phyloP scores from a whole-genome alignment of 108 stramenopile species.

The Skeletonema grethae region DNA sequence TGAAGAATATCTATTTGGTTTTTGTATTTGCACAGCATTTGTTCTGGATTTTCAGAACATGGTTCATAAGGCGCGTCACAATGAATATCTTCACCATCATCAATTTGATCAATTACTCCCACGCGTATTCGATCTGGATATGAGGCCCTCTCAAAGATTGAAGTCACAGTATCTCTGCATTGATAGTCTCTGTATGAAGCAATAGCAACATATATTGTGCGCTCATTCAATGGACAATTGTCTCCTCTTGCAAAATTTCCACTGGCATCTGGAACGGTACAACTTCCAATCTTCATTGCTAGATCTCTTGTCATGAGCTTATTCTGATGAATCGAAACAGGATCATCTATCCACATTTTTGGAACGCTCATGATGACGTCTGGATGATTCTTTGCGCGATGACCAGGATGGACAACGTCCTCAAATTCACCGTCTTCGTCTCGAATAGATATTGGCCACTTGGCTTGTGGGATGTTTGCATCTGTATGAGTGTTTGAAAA shows the following conservation, averaged over 20 bases:
- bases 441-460: constrained; percentile 73
- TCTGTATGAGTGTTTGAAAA: not conserved
- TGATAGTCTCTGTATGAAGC: constrained; percentile 82
- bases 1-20: constrained; percentile 78
- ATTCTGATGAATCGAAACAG: constrained; percentile 63
- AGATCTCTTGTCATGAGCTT: constrained; percentile 63
- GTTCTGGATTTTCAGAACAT: constrained; percentile 60
- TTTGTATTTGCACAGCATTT: constrained; percentile 72
- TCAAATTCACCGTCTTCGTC: constrained; percentile 64
- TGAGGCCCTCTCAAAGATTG: constrained; percentile 60
- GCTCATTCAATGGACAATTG: constrained; percentile 59
- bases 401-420: constrained; percentile 69
- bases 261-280: constrained; percentile 58
- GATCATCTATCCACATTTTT: constrained; percentile 62
- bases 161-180: constrained; percentile 73
- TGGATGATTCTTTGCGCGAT: constrained; percentile 46
- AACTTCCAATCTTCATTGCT: constrained; percentile 78
- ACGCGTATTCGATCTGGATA: constrained; percentile 70
- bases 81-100: constrained; percentile 66
- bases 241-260: constrained; percentile 74
- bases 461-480: constrained; percentile 41
- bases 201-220: constrained; percentile 85
- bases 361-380: constrained; percentile 64
- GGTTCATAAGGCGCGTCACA: constrained; percentile 78
- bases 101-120: constrained; percentile 88